phyloP scores from a whole-genome alignment of 208 protist genomes.

The Leishmania gerbilli region DNA sequence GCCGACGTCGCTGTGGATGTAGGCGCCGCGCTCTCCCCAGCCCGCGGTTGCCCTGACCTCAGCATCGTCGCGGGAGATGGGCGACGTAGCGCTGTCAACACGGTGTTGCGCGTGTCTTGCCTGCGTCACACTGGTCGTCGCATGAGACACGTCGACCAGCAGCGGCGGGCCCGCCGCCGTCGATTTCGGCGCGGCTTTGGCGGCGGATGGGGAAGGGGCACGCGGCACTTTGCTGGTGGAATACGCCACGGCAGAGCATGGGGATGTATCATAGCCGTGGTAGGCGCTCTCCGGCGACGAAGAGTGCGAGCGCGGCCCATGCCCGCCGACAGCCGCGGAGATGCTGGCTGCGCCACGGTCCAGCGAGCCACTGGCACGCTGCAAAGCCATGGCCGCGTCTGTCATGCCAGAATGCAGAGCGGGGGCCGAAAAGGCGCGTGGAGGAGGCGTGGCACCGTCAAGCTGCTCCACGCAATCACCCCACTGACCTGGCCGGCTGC shows the following conservation, averaged over 20 bases:
- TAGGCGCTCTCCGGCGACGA: slow-evolving; percentile 9
- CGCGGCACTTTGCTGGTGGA: slow-evolving; percentile 22
- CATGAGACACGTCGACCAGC: background rate
- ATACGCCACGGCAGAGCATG: slow-evolving; percentile 26
- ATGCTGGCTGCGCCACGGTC: background rate
- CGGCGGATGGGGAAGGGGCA: slow-evolving; percentile 1
- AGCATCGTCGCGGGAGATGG: background rate
- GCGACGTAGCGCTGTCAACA: slow-evolving; percentile 18
- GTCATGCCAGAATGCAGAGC: background rate
- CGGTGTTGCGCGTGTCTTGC: background rate
- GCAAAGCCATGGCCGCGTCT: background rate
- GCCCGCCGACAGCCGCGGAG: background rate
- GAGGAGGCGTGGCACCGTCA: background rate
- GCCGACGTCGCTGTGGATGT: background rate
- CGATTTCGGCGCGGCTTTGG: background rate
- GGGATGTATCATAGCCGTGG: slow-evolving; percentile 25
- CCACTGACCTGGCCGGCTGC: background rate
- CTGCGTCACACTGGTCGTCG: background rate
- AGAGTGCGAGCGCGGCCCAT: background rate
- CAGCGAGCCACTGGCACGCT: background rate
- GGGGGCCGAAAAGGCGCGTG: background rate
- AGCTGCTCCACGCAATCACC: background rate
- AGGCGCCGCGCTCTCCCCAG: background rate
- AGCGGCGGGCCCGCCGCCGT: background rate
- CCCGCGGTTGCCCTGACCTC: background rate